Conservation (phyloP, 2,329 filamentous ascomycete species). For the Torrubiellomyces zombiae region DNA sequence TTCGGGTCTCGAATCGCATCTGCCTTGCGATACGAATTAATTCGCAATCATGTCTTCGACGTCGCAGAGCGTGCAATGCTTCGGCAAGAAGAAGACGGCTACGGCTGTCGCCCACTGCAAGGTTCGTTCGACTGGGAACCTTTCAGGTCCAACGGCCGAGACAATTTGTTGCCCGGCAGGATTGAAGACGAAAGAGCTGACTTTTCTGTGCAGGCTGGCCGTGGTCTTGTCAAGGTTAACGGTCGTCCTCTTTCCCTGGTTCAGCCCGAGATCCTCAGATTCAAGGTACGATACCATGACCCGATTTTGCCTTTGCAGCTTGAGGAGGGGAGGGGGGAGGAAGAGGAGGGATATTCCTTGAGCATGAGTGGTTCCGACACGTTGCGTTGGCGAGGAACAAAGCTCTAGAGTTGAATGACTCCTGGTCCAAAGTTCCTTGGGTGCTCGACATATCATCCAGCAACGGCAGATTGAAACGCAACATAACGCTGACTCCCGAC, state of each 20-base stretch:
- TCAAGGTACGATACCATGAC: constrained; percentile 78
- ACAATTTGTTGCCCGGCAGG: neutral
- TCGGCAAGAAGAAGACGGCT: constrained; percentile 96
- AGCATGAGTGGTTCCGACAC: no score
- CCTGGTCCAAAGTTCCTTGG: no score
- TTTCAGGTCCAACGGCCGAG: constrained; percentile 1
- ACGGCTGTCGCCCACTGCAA: constrained; percentile 87
- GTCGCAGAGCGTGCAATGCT: constrained; percentile 82
- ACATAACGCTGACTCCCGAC: constrained; percentile 1
- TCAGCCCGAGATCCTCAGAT: constrained; percentile 91
- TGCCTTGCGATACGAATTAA: constrained; percentile 7
- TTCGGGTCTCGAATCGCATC: no score
- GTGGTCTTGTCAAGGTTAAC: constrained; percentile 94
- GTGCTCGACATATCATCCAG: constrained; percentile 1
- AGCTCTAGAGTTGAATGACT: no score
- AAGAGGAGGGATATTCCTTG: no score
- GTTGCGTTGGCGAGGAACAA: no score
- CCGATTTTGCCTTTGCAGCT: no score
- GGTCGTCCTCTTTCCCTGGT: constrained; percentile 87
- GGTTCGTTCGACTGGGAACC: constrained; percentile 33
- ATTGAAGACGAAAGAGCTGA: constrained; percentile 12
- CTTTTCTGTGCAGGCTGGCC: constrained; percentile 20
- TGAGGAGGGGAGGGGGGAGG: no score
- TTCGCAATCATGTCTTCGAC: constrained; percentile 55
- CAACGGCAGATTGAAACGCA: constrained; percentile 1